These are phyloP conservation scores for Suillus bovinus DNA, from an alignment of 768 basidiomycete genomes.

Conservation along the genomic window DNA sequence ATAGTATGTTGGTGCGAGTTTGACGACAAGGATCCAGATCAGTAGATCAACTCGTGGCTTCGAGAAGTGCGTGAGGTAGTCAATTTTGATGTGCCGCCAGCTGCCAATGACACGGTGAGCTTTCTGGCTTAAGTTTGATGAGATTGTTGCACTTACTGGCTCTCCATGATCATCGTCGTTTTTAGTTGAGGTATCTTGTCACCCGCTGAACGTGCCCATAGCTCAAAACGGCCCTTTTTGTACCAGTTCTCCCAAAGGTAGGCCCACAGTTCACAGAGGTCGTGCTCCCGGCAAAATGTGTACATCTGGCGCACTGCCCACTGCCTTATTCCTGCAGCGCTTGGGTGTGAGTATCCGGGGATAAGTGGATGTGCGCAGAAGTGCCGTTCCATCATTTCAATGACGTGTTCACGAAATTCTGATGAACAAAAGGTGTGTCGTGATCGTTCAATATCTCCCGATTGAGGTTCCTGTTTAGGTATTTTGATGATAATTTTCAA, in stretches of 20 bases:
- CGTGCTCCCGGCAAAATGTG: neutral
- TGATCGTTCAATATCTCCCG: neutral
- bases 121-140: too few species aligned
- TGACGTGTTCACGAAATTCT: conserved; percentile 15
- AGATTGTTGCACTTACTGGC: neutral
- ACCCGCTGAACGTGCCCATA: conserved; percentile 16
- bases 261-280: neutral
- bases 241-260: too few species aligned
- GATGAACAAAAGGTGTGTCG: conserved; percentile 19
- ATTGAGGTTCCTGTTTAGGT: conserved; percentile 1
- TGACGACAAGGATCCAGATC: conserved; percentile 31
- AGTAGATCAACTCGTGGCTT: conserved; percentile 25
- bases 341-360: conserved; percentile 30
- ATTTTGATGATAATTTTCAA: conserved; percentile 6
- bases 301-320: conserved; percentile 8
- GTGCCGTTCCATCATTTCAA: conserved; percentile 25
- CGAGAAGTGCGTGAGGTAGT: neutral
- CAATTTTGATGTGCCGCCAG: conserved; percentile 35
- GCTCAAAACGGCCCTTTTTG: too few species aligned
- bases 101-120: conserved; percentile 12
- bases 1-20: conserved; percentile 26
- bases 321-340: conserved; percentile 21
- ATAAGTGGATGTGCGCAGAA: conserved; percentile 21
- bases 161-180: conserved; percentile 11
- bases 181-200: conserved; percentile 16